Evolutionary conservation across 1,139 yeast genomes (phyloP).

Genomic region (Blastobotrys indianensis): DNA sequence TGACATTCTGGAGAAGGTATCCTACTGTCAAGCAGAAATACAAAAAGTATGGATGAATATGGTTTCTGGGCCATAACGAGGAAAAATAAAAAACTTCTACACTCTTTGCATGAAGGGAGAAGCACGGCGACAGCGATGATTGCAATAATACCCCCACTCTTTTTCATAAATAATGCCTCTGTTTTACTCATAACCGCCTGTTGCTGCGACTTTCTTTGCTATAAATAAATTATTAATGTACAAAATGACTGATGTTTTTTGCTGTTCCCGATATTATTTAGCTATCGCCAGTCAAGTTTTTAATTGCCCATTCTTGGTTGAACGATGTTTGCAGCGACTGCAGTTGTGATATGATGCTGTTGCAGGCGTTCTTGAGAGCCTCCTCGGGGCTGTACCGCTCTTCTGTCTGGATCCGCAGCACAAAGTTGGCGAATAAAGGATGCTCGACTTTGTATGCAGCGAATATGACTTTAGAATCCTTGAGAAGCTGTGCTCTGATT

Average conservation of each 20-base stretch:
- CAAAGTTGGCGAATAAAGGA: slow-evolving; percentile 91
- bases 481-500: slow-evolving; percentile 76
- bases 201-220: not conserved
- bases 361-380: slow-evolving; percentile 86
- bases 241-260: not conserved
- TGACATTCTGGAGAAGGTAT: slow-evolving; percentile 14
- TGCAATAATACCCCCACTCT: too few species aligned
- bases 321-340: slow-evolving; percentile 70
- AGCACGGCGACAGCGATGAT: too few species aligned
- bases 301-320: slow-evolving; percentile 88
- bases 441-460: slow-evolving; percentile 98
- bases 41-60: slow-evolving; percentile 15
- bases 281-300: slow-evolving; percentile 49
- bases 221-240: slow-evolving; percentile 3
- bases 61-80: slow-evolving; percentile 3
- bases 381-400: slow-evolving; percentile 90
- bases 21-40: slow-evolving; percentile 14
- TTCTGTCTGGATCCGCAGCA: slow-evolving; percentile 90
- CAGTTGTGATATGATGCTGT: slow-evolving; percentile 72
- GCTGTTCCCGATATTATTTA: too few species aligned
- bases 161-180: too few species aligned
- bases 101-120: too few species aligned
- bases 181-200: too few species aligned
- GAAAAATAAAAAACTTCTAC: too few species aligned
- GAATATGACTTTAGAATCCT: slow-evolving; percentile 80